Conservation (phyloP, 495 filamentous ascomycete genomes). For the Xylaria bambusicola region DNA sequence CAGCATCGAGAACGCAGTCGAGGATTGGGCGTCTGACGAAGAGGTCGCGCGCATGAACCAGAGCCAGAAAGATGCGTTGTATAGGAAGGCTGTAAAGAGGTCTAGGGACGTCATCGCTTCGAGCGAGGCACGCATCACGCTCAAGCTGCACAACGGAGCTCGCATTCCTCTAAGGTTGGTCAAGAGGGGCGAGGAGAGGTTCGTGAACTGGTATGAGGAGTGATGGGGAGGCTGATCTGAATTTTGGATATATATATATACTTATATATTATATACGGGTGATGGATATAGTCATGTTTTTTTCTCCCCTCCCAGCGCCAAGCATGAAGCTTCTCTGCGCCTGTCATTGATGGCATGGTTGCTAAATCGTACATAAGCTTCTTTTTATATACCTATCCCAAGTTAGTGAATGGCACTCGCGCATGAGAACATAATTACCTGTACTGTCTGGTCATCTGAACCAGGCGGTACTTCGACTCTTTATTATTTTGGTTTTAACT, state of each 20-base stretch:
- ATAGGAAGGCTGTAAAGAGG: conserved; percentile 54
- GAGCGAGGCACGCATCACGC: conserved; percentile 59
- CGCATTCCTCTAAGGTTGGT: conserved; percentile 64
- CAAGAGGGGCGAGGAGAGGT: conserved; percentile 62
- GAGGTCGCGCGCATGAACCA: conserved; percentile 56
- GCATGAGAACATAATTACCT: no score
- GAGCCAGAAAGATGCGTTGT: conserved; percentile 51
- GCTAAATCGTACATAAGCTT: neutral
- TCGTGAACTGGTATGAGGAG: conserved; percentile 45
- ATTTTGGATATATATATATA: no score
- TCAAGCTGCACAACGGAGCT: conserved; percentile 58
- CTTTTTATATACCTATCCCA: neutral
- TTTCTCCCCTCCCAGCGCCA: no score
- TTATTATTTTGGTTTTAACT: no score
- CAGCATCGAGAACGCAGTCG: conserved; percentile 66
- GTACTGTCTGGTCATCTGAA: no score
- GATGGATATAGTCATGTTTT: no score
- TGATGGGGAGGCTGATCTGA: conserved; percentile 15
- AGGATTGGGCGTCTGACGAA: conserved; percentile 61
- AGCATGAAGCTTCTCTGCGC: neutral
- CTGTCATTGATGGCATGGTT: neutral
- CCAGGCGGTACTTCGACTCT: no score
- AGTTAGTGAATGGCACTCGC: no score
- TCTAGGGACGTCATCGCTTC: conserved; percentile 46
- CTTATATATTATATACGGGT: no score